Conservation (phyloP, 306 rosid species). For the Prunus salicina region DNA sequence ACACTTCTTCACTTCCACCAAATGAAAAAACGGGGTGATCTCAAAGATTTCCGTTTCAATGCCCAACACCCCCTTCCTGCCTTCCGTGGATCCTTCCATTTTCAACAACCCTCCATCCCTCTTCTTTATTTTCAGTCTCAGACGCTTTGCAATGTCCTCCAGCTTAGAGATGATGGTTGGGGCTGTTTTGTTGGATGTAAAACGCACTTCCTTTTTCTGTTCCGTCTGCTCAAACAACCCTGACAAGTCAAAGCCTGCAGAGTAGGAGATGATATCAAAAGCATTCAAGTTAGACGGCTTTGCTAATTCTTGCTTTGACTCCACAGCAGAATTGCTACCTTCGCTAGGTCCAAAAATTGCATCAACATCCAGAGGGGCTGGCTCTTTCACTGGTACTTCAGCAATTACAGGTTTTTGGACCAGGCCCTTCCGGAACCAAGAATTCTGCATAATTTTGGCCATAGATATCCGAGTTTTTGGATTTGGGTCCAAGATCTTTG, state of each 20-base stretch:
- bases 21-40: slow-evolving; percentile 65
- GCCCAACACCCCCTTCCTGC: slow-evolving; percentile 70
- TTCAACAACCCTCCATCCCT: slow-evolving; percentile 71
- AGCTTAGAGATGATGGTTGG: slow-evolving; percentile 63
- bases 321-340: slow-evolving; percentile 30
- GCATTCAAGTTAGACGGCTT: slow-evolving; percentile 72
- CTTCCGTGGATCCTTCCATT: slow-evolving; percentile 69
- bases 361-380: slow-evolving; percentile 37
- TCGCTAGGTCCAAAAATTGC: slow-evolving; percentile 44
- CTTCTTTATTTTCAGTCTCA: slow-evolving; percentile 64
- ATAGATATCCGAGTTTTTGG: slow-evolving; percentile 74
- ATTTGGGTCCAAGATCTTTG: slow-evolving; percentile 81
- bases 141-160: slow-evolving; percentile 65
- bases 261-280: slow-evolving; percentile 86
- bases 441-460: slow-evolving; percentile 53
- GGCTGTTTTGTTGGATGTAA: slow-evolving; percentile 65
- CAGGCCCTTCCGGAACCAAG: slow-evolving; percentile 77
- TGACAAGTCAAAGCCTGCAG: slow-evolving; percentile 87
- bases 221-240: slow-evolving; percentile 71
- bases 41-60: slow-evolving; percentile 82
- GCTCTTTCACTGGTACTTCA: slow-evolving; percentile 6
- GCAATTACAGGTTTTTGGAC: slow-evolving; percentile 20
- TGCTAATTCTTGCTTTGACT: slow-evolving; percentile 45
- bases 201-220: slow-evolving; percentile 61
- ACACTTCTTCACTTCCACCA: slow-evolving; percentile 75